phyloP scores from a whole-genome alignment of 2,329 filamentous ascomycete genomes.

The Colletotrichum orchidophilum region DNA sequence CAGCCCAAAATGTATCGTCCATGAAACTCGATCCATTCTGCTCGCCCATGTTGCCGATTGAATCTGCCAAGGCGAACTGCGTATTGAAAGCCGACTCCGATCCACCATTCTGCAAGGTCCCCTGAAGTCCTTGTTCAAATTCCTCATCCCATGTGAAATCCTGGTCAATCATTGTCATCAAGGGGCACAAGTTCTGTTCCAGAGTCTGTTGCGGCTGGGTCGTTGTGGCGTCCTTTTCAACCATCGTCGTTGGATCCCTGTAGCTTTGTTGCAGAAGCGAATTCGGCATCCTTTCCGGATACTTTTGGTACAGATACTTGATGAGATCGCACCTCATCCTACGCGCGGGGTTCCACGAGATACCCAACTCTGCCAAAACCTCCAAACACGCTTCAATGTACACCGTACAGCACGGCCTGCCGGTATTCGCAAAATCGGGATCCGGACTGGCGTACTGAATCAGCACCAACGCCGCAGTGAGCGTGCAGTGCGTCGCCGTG shows the following conservation, averaged over 20 bases:
- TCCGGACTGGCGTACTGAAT: slow-evolving; percentile 30
- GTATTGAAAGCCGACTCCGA: slow-evolving; percentile 25
- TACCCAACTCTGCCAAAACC: slow-evolving; percentile 20
- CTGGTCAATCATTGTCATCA: slow-evolving; percentile 16
- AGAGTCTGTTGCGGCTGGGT: slow-evolving; percentile 12
- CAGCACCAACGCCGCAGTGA: slow-evolving; percentile 44
- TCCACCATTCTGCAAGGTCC: neutral
- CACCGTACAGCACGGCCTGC: slow-evolving; percentile 23
- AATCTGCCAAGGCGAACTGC: slow-evolving; percentile 24
- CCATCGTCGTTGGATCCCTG: neutral
- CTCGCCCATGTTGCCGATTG: slow-evolving; percentile 1
- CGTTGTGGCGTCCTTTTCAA: neutral
- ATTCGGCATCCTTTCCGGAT: slow-evolving; percentile 26
- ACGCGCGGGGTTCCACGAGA: slow-evolving; percentile 22
- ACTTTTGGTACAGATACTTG: slow-evolving; percentile 23
- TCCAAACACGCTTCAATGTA: slow-evolving; percentile 30
- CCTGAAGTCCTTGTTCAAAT: neutral
- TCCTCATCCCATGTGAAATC: slow-evolving; percentile 9
- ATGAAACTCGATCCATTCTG: neutral
- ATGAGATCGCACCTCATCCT: slow-evolving; percentile 23
- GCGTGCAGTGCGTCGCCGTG: slow-evolving; percentile 45
- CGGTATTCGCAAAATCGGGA: slow-evolving; percentile 22
- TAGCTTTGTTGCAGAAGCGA: slow-evolving; percentile 9
- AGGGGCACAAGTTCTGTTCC: slow-evolving; percentile 25
- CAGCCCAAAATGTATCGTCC: slow-evolving; percentile 27